phyloP scores from a whole-genome alignment of 2,329 filamentous ascomycete species.

The Diaporthe amygdali region DNA sequence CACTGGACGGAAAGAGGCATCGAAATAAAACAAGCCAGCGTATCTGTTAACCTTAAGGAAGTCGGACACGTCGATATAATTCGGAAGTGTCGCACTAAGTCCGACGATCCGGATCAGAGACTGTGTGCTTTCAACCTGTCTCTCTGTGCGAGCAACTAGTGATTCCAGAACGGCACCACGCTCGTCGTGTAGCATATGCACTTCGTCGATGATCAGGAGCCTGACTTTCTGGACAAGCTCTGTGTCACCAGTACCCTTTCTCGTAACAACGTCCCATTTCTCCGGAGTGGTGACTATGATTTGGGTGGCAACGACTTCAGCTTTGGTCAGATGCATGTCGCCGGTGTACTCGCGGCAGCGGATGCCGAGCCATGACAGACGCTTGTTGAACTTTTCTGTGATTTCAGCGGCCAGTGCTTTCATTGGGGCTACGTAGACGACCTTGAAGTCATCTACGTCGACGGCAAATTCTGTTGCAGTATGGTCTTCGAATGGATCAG shows the following conservation, averaged over 20 bases:
- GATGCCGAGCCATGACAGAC: slow-evolving; percentile 91
- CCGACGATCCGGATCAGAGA: slow-evolving; percentile 96
- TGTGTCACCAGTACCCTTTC: slow-evolving; percentile 96
- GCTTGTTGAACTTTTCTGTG: slow-evolving; percentile 90
- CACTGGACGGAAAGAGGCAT: slow-evolving; percentile 92
- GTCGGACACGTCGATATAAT: slow-evolving; percentile 95
- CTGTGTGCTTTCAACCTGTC: slow-evolving; percentile 97
- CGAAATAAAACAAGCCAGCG: slow-evolving; percentile 95
- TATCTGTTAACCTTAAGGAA: slow-evolving; percentile 95
- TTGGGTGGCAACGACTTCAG: slow-evolving; percentile 93
- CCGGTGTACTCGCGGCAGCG: slow-evolving; percentile 93
- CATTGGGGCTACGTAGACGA: slow-evolving; percentile 99
- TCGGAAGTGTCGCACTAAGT: slow-evolving; percentile 92
- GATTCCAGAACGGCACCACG: slow-evolving; percentile 95
- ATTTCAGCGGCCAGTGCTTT: slow-evolving; percentile 97
- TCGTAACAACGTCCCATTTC: slow-evolving; percentile 98
- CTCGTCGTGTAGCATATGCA: slow-evolving; percentile 99
- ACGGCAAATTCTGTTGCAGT: slow-evolving; percentile 80
- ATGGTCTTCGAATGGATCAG: slow-evolving; percentile 78
- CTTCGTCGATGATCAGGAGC: slow-evolving; percentile 95
- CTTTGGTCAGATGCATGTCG: slow-evolving; percentile 98
- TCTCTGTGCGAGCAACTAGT: slow-evolving; percentile 89
- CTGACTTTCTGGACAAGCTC: slow-evolving; percentile 97
- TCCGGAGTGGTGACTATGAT: slow-evolving; percentile 99
- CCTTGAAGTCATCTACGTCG: slow-evolving; percentile 90